phyloP scores from a whole-genome alignment of 1,284 basidiomycete genomes.

The Marasmius tenuissimus region DNA sequence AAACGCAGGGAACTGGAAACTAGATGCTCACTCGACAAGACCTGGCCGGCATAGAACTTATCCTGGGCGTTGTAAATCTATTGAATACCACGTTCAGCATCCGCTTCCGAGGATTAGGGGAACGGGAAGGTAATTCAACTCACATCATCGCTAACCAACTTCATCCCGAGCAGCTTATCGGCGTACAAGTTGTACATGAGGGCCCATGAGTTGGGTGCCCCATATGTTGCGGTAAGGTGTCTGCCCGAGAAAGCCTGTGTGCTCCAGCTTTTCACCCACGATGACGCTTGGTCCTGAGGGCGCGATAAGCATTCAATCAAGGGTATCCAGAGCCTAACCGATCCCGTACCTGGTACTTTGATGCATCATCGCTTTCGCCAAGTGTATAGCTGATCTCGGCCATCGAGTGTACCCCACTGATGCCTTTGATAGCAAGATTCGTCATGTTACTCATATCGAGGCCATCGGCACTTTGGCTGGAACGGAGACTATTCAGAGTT shows the following conservation, averaged over 20 bases:
- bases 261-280: neutral
- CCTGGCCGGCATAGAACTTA: neutral
- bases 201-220: neutral
- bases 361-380: neutral
- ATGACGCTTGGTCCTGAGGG: neutral
- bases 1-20: no score
- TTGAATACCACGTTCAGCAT: neutral
- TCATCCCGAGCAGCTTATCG: neutral
- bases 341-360: neutral
- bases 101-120: neutral
- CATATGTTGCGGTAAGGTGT: neutral
- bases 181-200: neutral
- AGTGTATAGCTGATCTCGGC: conserved; percentile 2
- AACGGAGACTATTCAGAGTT: neutral
- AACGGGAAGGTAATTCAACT: neutral
- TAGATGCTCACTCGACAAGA: neutral
- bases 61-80: neutral
- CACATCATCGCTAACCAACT: neutral
- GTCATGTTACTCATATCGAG: conserved; percentile 5
- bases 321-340: neutral
- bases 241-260: neutral
- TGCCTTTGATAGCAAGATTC: conserved; percentile 12
- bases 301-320: neutral
- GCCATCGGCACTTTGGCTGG: neutral
- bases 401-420: conserved; percentile 10